phyloP scores from a whole-genome alignment of 306 rosid genomes.

The Prunus kanzakura region DNA sequence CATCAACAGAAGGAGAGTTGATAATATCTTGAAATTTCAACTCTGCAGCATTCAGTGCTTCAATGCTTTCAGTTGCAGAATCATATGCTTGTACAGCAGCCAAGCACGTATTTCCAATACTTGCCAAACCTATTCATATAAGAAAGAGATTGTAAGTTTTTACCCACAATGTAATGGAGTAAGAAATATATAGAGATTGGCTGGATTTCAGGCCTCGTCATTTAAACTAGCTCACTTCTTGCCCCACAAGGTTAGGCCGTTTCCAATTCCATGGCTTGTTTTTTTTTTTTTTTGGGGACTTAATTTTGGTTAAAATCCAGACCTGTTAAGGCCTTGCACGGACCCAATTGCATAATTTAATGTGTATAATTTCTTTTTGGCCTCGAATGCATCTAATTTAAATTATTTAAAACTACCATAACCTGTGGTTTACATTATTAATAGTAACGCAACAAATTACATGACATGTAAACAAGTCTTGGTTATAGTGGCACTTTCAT shows the following conservation, averaged over 20 bases:
- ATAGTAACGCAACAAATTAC: not conserved
- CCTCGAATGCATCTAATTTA: too few species aligned
- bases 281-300: too few species aligned
- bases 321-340: not conserved
- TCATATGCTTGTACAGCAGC: conserved; percentile 86
- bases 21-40: conserved; percentile 90
- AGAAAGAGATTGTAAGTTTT: not conserved
- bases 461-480: not conserved
- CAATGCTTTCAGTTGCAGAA: conserved; percentile 71
- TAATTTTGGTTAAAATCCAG: too few species aligned
- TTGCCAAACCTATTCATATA: conserved; percentile 50
- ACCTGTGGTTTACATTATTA: not conserved
- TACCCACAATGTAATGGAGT: not conserved
- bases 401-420: not conserved
- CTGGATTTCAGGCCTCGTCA: conserved; percentile 3
- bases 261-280: not conserved
- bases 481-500: too few species aligned
- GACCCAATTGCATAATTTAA: too few species aligned
- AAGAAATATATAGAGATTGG: not conserved
- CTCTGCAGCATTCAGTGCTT: conserved; percentile 80
- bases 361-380: too few species aligned
- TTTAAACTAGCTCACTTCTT: not conserved
- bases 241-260: not conserved
- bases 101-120: conserved; percentile 73
- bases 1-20: conserved; percentile 76